A percentile compares a stretch with the other conserved stretches of the same genome.
Evolutionary conservation across 192 early-diverging fungal species (phyloP).

Genomic region (Radiomyces spectabilis): DNA sequence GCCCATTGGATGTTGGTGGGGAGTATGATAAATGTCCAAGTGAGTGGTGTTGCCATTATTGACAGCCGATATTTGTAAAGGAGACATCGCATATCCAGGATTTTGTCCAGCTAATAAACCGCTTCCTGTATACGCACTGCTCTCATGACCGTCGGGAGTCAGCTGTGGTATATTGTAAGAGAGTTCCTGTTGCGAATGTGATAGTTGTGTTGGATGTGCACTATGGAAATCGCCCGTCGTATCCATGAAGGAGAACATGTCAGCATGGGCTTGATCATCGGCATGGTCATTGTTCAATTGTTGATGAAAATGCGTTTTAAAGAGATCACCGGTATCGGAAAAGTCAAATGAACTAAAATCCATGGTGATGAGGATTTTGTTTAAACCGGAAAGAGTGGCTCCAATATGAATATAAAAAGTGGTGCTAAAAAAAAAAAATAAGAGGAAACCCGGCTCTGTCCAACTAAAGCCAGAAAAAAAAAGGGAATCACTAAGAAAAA

Average conservation of each 20-base stretch:
- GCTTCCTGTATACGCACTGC: constrained; percentile 5
- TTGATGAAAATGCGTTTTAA: background rate
- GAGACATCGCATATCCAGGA: constrained; percentile 28
- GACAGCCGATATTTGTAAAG: constrained; percentile 21
- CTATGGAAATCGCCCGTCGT: background rate
- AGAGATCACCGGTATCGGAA: constrained; percentile 2
- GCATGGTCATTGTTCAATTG: background rate
- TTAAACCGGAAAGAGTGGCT: too few relatives aligned
- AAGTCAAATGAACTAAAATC: constrained; percentile 15
- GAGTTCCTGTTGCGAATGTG: background rate
- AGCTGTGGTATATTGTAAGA: constrained; percentile 17
- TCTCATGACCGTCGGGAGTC: constrained; percentile 16
- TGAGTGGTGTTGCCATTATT: background rate
- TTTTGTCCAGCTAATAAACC: constrained; percentile 14
- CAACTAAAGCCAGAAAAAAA: too few relatives aligned
- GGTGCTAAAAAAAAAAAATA: too few relatives aligned
- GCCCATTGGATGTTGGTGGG: too few relatives aligned
- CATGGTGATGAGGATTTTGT: constrained; percentile 2
- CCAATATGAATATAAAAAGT: too few relatives aligned
- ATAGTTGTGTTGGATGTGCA: background rate
- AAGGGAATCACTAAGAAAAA: too few relatives aligned
- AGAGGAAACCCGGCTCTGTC: too few relatives aligned
- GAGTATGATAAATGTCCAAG: constrained; percentile 1
- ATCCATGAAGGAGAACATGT: constrained; percentile 22
- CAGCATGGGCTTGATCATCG: background rate